Evolutionary conservation across 495 filamentous ascomycete species (phyloP), one percentile per base, ranked within the genome.

Genomic region (Terfezia claveryi): DNA sequence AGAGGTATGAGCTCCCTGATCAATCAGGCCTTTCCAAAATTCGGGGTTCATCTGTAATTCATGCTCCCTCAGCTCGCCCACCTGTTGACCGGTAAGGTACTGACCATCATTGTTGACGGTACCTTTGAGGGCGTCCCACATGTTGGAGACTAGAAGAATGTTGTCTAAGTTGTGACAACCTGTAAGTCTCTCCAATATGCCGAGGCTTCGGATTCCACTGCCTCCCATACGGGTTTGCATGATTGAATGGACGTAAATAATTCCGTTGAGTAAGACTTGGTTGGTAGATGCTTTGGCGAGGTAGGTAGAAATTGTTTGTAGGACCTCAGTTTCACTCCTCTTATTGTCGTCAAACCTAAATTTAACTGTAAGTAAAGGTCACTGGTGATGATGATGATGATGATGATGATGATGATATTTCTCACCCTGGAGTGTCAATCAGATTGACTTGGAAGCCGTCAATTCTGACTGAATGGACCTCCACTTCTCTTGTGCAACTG

Each of bases 341-440:
- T 61, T 58, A 8, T 69, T 70, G 62, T 76, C 73, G 55, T 75
- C 69, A 38, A 76, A 76, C 8, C 73, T 73, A 4, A 73, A 73
- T 0, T 76, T 7, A 32, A 32, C 2, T 32, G 27, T 32, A 4
- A 32, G 27, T 32, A 32, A 32, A 32, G 27, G 4, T 7, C 27
- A 32, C 27, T 32, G 4, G 7, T 32, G 27, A 7, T 32, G 27
- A 7, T 7, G 7, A 32, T 32, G 27, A 32, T 32, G n/a, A n/a
- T 32, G 4, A 4, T 32, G 27, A 7, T 32, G 27, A 7, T 7
- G 7, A 32, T 32, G 27, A 32, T 32, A 32, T 7, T 32, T 32
- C 27, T 32, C 27, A 32, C 14, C 41, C 41, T 46, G 41, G 41
- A 14, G 41, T 46, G 41, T 46, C 41, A 20, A 46, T 46, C 14